Evolutionary conservation across 352 stramenopile genomes (phyloP), one percentile per base, ranked within the genome.

Genomic region (Globisporangium lucens): DNA sequence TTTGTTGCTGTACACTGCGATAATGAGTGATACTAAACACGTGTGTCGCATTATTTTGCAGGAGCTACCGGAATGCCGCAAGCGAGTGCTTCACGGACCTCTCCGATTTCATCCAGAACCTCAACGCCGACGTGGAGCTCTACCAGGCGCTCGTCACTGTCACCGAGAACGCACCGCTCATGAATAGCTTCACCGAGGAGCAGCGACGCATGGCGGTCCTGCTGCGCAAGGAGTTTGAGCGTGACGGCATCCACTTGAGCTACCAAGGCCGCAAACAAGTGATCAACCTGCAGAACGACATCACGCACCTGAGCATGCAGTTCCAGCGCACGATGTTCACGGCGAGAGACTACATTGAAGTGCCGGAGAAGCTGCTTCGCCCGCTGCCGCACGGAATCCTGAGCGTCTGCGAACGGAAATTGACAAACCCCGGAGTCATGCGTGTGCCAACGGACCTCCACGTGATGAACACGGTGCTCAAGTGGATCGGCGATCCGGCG

Each of bases 191-290:
- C 52, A 93, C 82, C 2, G 79, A 94, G 43, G 97, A 98, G 78
- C 91, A 98, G 75, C 79, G 77, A 22, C 80, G 90, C 53, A 97
- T 99, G 89, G 89, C 80, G 8, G 61, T 81, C 20, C 73, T 98
- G 27, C 75, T 99, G 47, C 85, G 88, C 49, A 82, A 87, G 9
- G 97, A 99, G 69, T 99, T 98, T 67, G 95, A 99, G 79, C 81
- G 92, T 7, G 96, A 99, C 75, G 96, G 96, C 15, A 98, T 98
- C 70, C 94, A 98, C 78, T 75, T 99, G 56, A 70, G 83, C 0
- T 56, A 83, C n/a, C 57, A 76, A 22, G 71, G 92, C 29, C 84
- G 94, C 4, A 73, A 87, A 46, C 71, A 89, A 29, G 89, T 98
- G n/a, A 90, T 97, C 56, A 65, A 82, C 51, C 55, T 98, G 38